Evolutionary conservation across 495 filamentous ascomycete genomes (phyloP).

Genomic region (Talaromyces liani): DNA sequence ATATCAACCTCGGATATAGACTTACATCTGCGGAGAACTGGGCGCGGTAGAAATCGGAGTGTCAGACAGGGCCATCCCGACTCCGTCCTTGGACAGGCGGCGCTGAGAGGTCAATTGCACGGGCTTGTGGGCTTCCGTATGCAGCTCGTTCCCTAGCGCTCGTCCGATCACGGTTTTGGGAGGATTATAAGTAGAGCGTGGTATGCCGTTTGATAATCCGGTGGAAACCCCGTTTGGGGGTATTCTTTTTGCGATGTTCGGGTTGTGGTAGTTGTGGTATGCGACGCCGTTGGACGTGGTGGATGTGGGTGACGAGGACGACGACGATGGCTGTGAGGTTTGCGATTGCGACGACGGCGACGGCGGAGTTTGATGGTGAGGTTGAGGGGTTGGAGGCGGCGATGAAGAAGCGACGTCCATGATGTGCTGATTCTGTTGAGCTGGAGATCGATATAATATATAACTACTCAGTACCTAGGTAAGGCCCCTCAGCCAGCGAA

Average conservation of each 20-base stretch:
- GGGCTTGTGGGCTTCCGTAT: constrained; percentile 37
- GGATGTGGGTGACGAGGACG: background rate
- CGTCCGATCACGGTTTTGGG: constrained; percentile 37
- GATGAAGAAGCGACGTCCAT: constrained; percentile 3
- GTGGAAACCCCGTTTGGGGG: background rate
- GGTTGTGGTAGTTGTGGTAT: background rate
- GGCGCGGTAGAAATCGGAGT: constrained; percentile 64
- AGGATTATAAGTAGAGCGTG: constrained; percentile 15
- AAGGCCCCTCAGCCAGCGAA: background rate
- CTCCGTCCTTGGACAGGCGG: constrained; percentile 36
- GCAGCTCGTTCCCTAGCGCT: constrained; percentile 41
- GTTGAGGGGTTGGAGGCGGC: background rate
- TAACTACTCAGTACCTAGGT: background rate
- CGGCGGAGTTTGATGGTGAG: background rate
- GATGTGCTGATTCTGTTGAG: background rate
- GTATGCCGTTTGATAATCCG: background rate
- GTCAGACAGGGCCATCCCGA: constrained; percentile 55
- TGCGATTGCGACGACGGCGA: background rate
- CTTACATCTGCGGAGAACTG: constrained; percentile 65
- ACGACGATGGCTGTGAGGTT: background rate
- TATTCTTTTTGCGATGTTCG: background rate
- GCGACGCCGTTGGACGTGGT: background rate
- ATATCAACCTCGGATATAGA: constrained; percentile 9
- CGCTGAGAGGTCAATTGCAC: constrained; percentile 21
- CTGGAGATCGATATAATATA: background rate